A percentile compares a stretch with the other conserved stretches of the same genome.
Evolutionary conservation across 495 filamentous ascomycete genomes (phyloP).

Genomic region (Evansstolkia leycettana): DNA sequence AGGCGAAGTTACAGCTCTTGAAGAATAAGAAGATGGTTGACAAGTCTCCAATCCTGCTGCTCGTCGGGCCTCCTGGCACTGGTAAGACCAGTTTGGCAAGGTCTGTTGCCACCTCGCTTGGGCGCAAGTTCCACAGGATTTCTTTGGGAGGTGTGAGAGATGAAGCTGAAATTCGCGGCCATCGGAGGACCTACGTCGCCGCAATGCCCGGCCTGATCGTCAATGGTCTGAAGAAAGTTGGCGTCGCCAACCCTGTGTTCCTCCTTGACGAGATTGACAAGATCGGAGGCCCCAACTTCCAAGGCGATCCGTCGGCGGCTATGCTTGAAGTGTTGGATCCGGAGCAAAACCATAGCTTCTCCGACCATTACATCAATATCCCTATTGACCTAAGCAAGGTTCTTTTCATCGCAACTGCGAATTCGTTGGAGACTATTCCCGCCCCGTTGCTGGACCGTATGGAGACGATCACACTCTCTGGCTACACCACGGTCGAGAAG

Average conservation of each 20-base stretch:
- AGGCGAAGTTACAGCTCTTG: slow-evolving; percentile 53
- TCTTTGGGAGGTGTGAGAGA: slow-evolving; percentile 93
- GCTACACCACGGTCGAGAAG: slow-evolving; percentile 98
- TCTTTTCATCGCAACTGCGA: slow-evolving; percentile 97
- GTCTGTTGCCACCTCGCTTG: slow-evolving; percentile 81
- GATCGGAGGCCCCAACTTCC: slow-evolving; percentile 79
- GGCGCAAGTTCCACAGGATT: slow-evolving; percentile 93
- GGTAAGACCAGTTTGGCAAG: slow-evolving; percentile 96
- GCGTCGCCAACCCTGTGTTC: slow-evolving; percentile 92
- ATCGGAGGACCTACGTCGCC: slow-evolving; percentile 93
- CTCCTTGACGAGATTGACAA: slow-evolving; percentile 98
- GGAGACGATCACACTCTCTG: slow-evolving; percentile 85
- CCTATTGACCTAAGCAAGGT: slow-evolving; percentile 95
- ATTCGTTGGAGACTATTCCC: slow-evolving; percentile 90
- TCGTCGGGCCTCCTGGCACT: slow-evolving; percentile 89
- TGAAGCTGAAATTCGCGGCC: slow-evolving; percentile 93
- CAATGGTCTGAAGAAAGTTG: slow-evolving; percentile 89
- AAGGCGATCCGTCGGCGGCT: slow-evolving; percentile 95
- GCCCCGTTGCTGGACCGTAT: slow-evolving; percentile 91
- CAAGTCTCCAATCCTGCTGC: slow-evolving; percentile 89
- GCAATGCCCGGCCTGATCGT: slow-evolving; percentile 97
- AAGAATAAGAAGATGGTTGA: slow-evolving; percentile 71
- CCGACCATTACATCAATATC: slow-evolving; percentile 92
- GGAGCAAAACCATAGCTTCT: slow-evolving; percentile 92
- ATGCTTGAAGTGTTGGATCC: slow-evolving; percentile 98